Conservation (phyloP, 2,329 filamentous ascomycete genomes). For the Hypocreales sp. region DNA sequence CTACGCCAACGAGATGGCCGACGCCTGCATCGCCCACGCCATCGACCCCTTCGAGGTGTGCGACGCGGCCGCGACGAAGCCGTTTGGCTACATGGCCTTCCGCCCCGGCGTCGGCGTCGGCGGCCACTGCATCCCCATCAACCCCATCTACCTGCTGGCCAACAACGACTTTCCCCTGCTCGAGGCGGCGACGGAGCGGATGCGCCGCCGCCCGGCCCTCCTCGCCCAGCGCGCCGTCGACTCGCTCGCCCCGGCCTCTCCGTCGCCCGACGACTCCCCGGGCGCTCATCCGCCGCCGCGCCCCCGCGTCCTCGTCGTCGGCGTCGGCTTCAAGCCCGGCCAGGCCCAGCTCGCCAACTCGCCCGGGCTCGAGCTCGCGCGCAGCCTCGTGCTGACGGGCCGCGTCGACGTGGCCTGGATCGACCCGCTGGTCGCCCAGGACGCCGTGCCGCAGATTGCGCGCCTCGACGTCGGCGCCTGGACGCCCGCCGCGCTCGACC, state of each 20-base stretch:
- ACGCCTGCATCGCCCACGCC: slow-evolving; percentile 27
- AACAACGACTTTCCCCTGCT: slow-evolving; percentile 31
- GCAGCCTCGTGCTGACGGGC: slow-evolving; percentile 17
- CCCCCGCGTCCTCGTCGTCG: slow-evolving; percentile 25
- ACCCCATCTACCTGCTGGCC: slow-evolving; percentile 35
- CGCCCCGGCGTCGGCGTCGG: slow-evolving; percentile 33
- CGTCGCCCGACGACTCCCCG: background rate
- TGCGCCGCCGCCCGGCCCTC: slow-evolving; percentile 23
- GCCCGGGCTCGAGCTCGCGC: slow-evolving; percentile 26
- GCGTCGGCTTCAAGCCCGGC: slow-evolving; percentile 34
- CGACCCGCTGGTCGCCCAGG: slow-evolving; percentile 27
- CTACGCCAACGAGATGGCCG: slow-evolving; percentile 40
- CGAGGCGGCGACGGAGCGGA: slow-evolving; percentile 24
- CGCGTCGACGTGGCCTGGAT: slow-evolving; percentile 26
- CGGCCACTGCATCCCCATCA: slow-evolving; percentile 40
- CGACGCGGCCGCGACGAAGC: slow-evolving; percentile 31
- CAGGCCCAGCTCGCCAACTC: slow-evolving; percentile 31
- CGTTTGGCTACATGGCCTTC: slow-evolving; percentile 35
- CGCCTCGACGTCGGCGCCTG: slow-evolving; percentile 22
- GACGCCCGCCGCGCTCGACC: slow-evolving; percentile 18
- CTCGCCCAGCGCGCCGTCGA: slow-evolving; percentile 21
- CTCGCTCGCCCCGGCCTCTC: slow-evolving; percentile 7
- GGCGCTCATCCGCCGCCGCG: too few relatives aligned
- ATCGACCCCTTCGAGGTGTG: slow-evolving; percentile 37
- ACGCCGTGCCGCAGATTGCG: slow-evolving; percentile 21